Base-by-base conservation (phyloP, 208 protist species). In the Leishmania amazonensis region DNA sequence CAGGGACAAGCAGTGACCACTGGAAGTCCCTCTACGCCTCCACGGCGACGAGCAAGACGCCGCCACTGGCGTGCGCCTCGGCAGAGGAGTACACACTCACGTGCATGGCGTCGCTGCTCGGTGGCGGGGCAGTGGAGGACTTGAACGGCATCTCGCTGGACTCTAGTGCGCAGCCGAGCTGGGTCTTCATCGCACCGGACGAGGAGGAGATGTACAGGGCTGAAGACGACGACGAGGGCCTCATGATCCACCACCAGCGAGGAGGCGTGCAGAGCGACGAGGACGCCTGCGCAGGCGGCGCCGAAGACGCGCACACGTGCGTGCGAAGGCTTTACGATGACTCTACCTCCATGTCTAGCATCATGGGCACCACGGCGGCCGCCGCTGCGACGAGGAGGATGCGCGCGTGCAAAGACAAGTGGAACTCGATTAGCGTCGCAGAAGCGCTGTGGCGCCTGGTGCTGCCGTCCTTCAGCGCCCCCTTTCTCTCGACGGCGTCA, bases 371-470 rank as follows among this genome's bases (percentile, higher is more conserved):
- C 40, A 38, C 70, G n/a, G 28, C 47, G 42, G 28, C 73, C 1
- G 58, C 38, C 13, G 53, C 49, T 5, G n/a, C 74, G 6, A 38
- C 53, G 17, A 19, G 49, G 35, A 45, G 45, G 53, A 51, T 76
- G n/a, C 71, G 68, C 3, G 54, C 28, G 7, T 47, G 71, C 70
- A 85, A 85, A n/a, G 70, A 81, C 21, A 85, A 78, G 58, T 85
- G 81, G 81, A 72, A 81, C 60, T 40, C 81, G 8, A 73, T 74
- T 40, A 81, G 54, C 72, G n/a, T 85, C 13, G 15, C 70, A 21
- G 81, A 85, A 51, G 76, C 81, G 7, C 49, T 85, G 49, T 85
- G 81, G 81, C 54, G 81, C 5, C 60, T 85, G 7, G 81, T 85
- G 24, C 49, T 85, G 31, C 81, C 81, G 19, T 78, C 76, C 49